Conservation (phyloP, 257 asterid genomes). For the Solanum virginianum region DNA sequence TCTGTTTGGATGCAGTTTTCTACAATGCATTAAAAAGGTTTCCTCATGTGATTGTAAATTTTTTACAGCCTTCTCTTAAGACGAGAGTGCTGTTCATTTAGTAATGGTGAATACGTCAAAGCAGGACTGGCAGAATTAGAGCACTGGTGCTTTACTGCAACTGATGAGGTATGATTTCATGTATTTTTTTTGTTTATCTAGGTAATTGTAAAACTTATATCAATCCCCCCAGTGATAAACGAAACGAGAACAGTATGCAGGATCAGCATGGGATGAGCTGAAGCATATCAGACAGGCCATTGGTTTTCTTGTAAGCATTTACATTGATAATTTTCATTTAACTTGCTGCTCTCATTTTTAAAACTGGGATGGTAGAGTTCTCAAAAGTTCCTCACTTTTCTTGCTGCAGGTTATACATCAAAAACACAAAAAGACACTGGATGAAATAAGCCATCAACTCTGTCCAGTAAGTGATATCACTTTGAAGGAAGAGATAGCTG, state of each 20-base stretch:
- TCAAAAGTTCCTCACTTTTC: neutral
- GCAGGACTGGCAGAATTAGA: slow-evolving; percentile 93
- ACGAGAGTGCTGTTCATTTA: slow-evolving; percentile 95
- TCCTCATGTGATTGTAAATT: neutral
- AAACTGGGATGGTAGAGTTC: neutral
- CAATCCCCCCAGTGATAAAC: slow-evolving; percentile 13
- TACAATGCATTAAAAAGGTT: neutral
- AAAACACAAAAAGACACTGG: slow-evolving; percentile 89
- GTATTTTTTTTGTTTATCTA: neutral
- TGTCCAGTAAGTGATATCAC: slow-evolving; percentile 61
- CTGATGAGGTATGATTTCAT: slow-evolving; percentile 59
- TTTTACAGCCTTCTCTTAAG: slow-evolving; percentile 71
- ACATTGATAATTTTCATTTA: neutral
- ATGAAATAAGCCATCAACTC: slow-evolving; percentile 73
- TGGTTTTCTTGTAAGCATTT: slow-evolving; percentile 65
- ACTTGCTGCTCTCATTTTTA: neutral
- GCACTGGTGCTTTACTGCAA: slow-evolving; percentile 75
- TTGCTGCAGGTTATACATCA: slow-evolving; percentile 72
- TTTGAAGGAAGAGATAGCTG: neutral
- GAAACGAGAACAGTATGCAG: slow-evolving; percentile 64
- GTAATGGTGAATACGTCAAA: slow-evolving; percentile 95
- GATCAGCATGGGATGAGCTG: slow-evolving; percentile 94
- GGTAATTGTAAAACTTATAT: neutral
- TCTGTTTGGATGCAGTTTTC: neutral
- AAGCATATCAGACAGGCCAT: slow-evolving; percentile 98